Conservation (phyloP, 2,329 filamentous ascomycete genomes). For the Talaromyces sp. region DNA sequence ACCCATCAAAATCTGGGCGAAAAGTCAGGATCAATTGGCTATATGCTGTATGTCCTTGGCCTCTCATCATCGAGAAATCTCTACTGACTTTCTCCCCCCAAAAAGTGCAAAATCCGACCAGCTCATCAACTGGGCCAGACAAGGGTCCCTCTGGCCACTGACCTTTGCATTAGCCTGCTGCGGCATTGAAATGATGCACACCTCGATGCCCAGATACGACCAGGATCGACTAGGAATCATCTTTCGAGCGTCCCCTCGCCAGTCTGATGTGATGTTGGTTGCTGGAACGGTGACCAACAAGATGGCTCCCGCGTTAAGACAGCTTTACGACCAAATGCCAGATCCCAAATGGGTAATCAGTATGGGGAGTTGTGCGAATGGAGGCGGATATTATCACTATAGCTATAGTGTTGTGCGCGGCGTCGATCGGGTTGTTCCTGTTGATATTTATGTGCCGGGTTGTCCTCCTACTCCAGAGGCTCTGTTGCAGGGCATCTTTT, state of each 20-base stretch:
- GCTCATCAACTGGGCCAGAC: slow-evolving; percentile 76
- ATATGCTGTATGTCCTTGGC: background rate
- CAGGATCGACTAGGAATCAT: slow-evolving; percentile 85
- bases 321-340: slow-evolving; percentile 94
- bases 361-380: slow-evolving; percentile 81
- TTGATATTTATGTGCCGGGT: slow-evolving; percentile 74
- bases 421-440: slow-evolving; percentile 70
- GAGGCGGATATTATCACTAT: slow-evolving; percentile 83
- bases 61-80: background rate
- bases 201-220: slow-evolving; percentile 82
- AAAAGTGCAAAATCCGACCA: slow-evolving; percentile 73
- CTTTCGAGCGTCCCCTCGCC: slow-evolving; percentile 79
- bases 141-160: slow-evolving; percentile 82
- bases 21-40: background rate
- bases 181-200: slow-evolving; percentile 88
- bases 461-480: slow-evolving; percentile 54
- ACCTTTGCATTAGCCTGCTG: slow-evolving; percentile 86
- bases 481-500: slow-evolving; percentile 60
- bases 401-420: slow-evolving; percentile 71
- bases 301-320: slow-evolving; percentile 84
- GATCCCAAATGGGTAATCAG: slow-evolving; percentile 82
- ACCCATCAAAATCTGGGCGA: background rate
- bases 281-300: slow-evolving; percentile 92
- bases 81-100: background rate
- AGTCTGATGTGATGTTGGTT: slow-evolving; percentile 91